phyloP scores from a whole-genome alignment of 1,139 yeast genomes.

The Blastobotrys persicus region DNA sequence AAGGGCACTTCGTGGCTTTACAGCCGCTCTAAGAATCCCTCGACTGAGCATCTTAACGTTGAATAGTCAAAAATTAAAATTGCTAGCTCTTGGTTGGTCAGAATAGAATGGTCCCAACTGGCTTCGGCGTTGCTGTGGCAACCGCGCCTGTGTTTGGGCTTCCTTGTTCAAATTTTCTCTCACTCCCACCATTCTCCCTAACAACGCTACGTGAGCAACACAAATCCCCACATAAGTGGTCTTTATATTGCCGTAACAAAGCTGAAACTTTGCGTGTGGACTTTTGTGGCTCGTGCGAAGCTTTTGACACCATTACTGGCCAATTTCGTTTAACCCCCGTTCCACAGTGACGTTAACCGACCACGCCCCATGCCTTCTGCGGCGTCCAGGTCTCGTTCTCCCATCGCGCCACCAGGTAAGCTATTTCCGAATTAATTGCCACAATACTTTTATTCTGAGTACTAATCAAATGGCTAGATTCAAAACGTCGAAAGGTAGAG shows the following conservation, averaged over 20 bases:
- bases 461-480: slow-evolving; percentile 7
- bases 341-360: neutral
- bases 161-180: neutral
- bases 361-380: slow-evolving; percentile 1
- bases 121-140: slow-evolving; percentile 1
- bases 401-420: slow-evolving; percentile 5
- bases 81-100: neutral
- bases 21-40: neutral
- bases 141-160: neutral
- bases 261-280: slow-evolving; percentile 21
- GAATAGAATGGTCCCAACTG: neutral
- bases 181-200: neutral
- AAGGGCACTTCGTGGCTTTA: neutral
- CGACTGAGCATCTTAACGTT: neutral
- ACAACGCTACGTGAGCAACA: neutral
- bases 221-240: neutral
- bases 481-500: slow-evolving; percentile 20
- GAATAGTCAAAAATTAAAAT: neutral
- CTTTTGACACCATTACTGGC: slow-evolving; percentile 21
- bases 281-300: slow-evolving; percentile 14
- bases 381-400: slow-evolving; percentile 7
- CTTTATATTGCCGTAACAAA: slow-evolving; percentile 12
- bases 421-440: neutral
- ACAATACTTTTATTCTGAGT: neutral
- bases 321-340: neutral